Percentiles rank a stretch among this genome's conserved stretches.
These are phyloP conservation scores for Paulownia fortunei DNA, from an alignment of 257 asterid genomes.

Conservation along the genomic window DNA sequence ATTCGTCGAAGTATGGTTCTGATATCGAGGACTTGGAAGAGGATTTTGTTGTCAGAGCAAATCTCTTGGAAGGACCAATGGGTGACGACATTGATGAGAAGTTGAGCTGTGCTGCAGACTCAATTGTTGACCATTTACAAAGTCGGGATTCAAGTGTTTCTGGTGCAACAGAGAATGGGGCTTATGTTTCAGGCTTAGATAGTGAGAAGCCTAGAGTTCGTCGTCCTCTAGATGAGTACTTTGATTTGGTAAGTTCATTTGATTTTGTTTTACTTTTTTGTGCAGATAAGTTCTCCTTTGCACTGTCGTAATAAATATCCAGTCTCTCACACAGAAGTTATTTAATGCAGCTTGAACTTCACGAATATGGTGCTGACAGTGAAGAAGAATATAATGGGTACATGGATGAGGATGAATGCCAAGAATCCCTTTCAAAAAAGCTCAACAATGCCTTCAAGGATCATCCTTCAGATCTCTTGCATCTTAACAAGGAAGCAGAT, in stretches of 20 bases:
- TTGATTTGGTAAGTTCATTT: constrained; percentile 69
- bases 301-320: neutral
- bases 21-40: constrained; percentile 92
- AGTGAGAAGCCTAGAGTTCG: constrained; percentile 59
- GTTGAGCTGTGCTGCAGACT: constrained; percentile 33
- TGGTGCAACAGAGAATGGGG: constrained; percentile 26
- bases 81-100: constrained; percentile 44
- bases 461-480: constrained; percentile 45
- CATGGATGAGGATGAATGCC: constrained; percentile 52
- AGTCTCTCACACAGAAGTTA: constrained; percentile 25
- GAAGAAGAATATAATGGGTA: constrained; percentile 60
- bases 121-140: constrained; percentile 25
- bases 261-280: constrained; percentile 6
- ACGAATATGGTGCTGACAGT: constrained; percentile 72
- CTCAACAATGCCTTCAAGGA: constrained; percentile 62
- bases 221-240: constrained; percentile 85
- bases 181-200: constrained; percentile 1
- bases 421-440: constrained; percentile 66
- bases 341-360: constrained; percentile 71
- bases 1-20: constrained; percentile 60
- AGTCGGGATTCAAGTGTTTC: constrained; percentile 27
- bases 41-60: constrained; percentile 82
- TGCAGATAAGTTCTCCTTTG: neutral
- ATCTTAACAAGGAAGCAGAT: constrained; percentile 35
- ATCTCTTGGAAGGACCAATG: constrained; percentile 53